Evolutionary conservation across 495 filamentous ascomycete species (phyloP).

Genomic region (Aspergillus affinis): DNA sequence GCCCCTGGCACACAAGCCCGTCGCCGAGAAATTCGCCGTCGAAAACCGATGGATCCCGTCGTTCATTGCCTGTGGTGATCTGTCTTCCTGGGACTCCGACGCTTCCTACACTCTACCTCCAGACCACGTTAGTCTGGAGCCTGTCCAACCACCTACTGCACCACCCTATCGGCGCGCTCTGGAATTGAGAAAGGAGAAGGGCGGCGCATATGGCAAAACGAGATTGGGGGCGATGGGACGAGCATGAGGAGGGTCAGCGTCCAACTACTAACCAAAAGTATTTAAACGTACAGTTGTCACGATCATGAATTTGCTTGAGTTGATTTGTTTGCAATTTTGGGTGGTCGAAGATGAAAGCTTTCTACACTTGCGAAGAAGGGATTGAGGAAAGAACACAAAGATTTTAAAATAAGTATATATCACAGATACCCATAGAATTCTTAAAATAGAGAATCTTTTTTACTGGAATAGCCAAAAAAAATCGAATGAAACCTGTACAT

Average conservation of each 20-base stretch:
- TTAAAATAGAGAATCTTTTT: neutral
- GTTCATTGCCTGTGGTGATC: constrained; percentile 93
- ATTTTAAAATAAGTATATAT: constrained; percentile 15
- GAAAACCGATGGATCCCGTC: constrained; percentile 79
- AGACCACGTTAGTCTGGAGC: constrained; percentile 77
- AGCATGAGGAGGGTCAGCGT: constrained; percentile 16
- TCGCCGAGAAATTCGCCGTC: constrained; percentile 31
- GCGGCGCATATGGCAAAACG: constrained; percentile 82
- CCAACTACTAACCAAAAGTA: neutral
- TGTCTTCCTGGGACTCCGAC: constrained; percentile 93
- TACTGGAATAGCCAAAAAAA: neutral
- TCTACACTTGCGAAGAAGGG: neutral
- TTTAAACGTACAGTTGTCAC: neutral
- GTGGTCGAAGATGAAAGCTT: neutral
- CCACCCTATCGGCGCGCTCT: constrained; percentile 91
- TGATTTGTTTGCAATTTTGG: neutral
- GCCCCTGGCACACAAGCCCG: constrained; percentile 25
- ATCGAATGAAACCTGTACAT: neutral
- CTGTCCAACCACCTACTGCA: constrained; percentile 93
- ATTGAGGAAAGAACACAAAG: constrained; percentile 1
- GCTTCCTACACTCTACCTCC: constrained; percentile 84
- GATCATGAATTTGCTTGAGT: neutral
- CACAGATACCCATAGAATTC: constrained; percentile 19
- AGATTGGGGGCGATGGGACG: constrained; percentile 39
- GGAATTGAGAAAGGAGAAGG: constrained; percentile 73